A percentile compares a stretch with the other conserved stretches of the same genome.
Evolutionary conservation across 2,329 filamentous ascomycete species (phyloP).

Genomic region (Paradendryphiella salina): DNA sequence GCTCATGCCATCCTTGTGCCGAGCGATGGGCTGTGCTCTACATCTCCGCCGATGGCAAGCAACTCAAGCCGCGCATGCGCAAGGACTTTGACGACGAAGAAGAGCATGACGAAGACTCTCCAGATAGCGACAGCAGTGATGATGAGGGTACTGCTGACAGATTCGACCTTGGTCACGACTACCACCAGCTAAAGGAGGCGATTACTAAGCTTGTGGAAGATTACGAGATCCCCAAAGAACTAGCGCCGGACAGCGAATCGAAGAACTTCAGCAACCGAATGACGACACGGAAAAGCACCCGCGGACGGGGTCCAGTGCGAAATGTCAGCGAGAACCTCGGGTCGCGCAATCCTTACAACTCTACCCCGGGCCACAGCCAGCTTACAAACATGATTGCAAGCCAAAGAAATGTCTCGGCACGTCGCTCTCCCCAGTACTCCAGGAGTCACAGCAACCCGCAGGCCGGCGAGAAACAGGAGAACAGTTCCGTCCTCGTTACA

Average conservation of each 20-base stretch:
- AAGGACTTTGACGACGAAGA: constrained; percentile 69
- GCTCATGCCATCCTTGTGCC: constrained; percentile 74
- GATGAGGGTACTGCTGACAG: constrained; percentile 50
- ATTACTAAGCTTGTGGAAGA: constrained; percentile 81
- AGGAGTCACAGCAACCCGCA: constrained; percentile 50
- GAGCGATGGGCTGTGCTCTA: constrained; percentile 84
- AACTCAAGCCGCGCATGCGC: constrained; percentile 70
- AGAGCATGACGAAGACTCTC: constrained; percentile 63
- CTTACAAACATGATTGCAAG: constrained; percentile 47
- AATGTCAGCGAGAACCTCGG: constrained; percentile 37
- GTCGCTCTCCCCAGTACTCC: constrained; percentile 44
- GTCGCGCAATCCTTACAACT: constrained; percentile 59
- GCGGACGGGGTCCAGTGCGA: constrained; percentile 33
- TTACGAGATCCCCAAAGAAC: constrained; percentile 73
- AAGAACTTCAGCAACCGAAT: constrained; percentile 73
- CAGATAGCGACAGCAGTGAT: constrained; percentile 55
- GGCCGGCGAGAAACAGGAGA: constrained; percentile 44
- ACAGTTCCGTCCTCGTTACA: constrained; percentile 60
- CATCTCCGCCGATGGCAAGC: constrained; percentile 71
- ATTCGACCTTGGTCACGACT: constrained; percentile 72
- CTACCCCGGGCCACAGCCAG: constrained; percentile 39
- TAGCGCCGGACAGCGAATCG: constrained; percentile 62
- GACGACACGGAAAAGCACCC: constrained; percentile 49
- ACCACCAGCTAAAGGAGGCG: constrained; percentile 77
- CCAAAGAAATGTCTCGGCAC: constrained; percentile 41